Evolutionary conservation across 768 basidiomycete species (phyloP), one percentile per base, ranked within the genome.

Genomic region (Phanerochaete sordida): DNA sequence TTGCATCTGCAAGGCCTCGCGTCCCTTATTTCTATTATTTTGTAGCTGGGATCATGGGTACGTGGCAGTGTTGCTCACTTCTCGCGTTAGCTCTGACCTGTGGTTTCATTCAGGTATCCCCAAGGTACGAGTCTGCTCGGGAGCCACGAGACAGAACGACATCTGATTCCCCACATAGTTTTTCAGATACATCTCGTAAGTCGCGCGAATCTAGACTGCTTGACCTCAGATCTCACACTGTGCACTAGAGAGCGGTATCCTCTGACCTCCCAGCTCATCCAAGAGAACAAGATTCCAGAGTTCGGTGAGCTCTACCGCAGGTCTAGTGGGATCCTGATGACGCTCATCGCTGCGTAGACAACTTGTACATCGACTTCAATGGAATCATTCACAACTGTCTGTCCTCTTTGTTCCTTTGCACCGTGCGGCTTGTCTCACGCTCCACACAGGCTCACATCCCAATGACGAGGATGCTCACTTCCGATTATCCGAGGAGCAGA

Each of bases 201-300:
- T 77, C 3, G n/a, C n/a, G n/a, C n/a, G n/a, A n/a, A 5, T 6
- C 23, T 11, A 21, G 19, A 39, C 35, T 15, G 19, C 9, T 0
- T 21, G 26, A 21, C 28, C 33, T 16, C 33, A 35, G 39, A 43
- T 16, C 33, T 66, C 39, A 60, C 12, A n/a, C 9, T 31, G 61
- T 70, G 16, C 31, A 24, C 1, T 69, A 96, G 94, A 62, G 97
- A 98, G 79, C 88, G 97, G 62, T 99, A 99, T 73, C 96, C 97
- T 53, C 83, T 99, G 65, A 99, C 95, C 16, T 98, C 96, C 19
- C 97, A 98, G 73, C 81, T 98, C 59, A 97, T 98, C 64, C 87
- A 96, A 73, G 95, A 97, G 79, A 97, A 98, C 78, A 94, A 95
- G 80, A 98, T 99, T 62, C 96, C 95, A 16, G 97, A 98, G 75